Conservation (phyloP, 768 basidiomycete species). For the Kwoniella europaea region DNA sequence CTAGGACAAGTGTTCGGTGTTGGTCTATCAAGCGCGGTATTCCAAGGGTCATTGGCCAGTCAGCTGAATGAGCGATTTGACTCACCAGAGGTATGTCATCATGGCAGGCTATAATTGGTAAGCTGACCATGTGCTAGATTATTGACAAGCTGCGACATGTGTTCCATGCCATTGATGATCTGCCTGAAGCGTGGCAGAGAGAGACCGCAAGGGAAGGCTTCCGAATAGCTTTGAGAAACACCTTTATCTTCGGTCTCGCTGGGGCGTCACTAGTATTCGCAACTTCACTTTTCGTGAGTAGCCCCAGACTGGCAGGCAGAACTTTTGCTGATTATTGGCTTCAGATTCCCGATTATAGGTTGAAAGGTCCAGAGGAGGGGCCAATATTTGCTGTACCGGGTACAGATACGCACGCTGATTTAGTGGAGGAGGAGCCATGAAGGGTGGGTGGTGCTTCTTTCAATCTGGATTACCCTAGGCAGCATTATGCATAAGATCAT, state of each 20-base stretch:
- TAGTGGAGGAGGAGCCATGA: not conserved
- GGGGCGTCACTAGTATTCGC: constrained; percentile 16
- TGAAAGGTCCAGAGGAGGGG: constrained; percentile 2
- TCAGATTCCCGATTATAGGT: not conserved
- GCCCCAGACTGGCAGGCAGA: not conserved
- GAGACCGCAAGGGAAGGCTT: constrained; percentile 21
- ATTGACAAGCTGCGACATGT: constrained; percentile 25
- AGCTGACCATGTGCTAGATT: constrained; percentile 16
- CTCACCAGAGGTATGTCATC: constrained; percentile 20
- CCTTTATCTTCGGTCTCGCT: constrained; percentile 25
- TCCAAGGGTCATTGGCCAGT: constrained; percentile 19
- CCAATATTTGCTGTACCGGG: constrained; percentile 1
- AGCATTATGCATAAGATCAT: no score
- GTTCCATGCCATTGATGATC: constrained; percentile 21
- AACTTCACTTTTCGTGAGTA: constrained; percentile 22
- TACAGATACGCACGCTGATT: not conserved
- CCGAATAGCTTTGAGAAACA: constrained; percentile 17
- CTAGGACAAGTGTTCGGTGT: constrained; percentile 30
- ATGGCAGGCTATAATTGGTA: constrained; percentile 17
- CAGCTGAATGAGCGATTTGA: constrained; percentile 23
- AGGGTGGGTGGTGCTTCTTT: not conserved
- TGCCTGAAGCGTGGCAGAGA: constrained; percentile 22
- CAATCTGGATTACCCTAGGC: no score
- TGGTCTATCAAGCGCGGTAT: constrained; percentile 27
- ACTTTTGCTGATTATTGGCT: not conserved